Conservation (phyloP, 345 rosid genomes). For the Mercurialis annua region DNA sequence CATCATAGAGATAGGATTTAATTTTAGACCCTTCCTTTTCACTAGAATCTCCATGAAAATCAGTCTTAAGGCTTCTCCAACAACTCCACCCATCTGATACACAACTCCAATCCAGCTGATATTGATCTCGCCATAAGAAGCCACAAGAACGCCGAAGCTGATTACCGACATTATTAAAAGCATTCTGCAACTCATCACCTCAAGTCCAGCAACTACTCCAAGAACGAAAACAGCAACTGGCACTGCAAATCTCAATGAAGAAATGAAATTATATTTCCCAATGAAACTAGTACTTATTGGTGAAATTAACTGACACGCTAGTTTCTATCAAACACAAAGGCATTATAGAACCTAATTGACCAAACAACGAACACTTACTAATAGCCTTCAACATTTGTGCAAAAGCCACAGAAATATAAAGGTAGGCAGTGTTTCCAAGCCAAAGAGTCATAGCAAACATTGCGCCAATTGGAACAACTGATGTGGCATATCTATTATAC, state of each 20-base stretch:
- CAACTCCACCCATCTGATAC: constrained; percentile 98
- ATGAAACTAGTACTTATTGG: constrained; percentile 1
- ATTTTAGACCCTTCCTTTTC: constrained; percentile 86
- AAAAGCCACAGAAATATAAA: constrained; percentile 90
- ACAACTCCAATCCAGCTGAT: constrained; percentile 97
- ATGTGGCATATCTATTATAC: constrained; percentile 43
- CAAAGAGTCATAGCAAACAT: constrained; percentile 98
- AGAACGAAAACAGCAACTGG: constrained; percentile 95
- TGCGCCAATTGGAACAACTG: constrained; percentile 93
- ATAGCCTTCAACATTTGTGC: constrained; percentile 98
- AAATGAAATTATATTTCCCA: constrained; percentile 14
- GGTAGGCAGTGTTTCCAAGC: constrained; percentile 97
- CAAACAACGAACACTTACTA: constrained; percentile 45
- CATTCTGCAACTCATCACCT: constrained; percentile 92
- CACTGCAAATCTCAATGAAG: constrained; percentile 64
- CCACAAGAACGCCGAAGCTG: constrained; percentile 94
- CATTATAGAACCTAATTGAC: not conserved
- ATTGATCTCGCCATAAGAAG: constrained; percentile 88
- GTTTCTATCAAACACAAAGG: not conserved
- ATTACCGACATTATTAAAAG: constrained; percentile 90
- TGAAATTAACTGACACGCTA: not conserved
- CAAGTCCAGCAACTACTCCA: constrained; percentile 95
- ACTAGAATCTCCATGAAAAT: constrained; percentile 95
- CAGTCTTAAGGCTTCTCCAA: constrained; percentile 89
- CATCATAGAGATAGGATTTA: constrained; percentile 89